A percentile compares a stretch with the other conserved stretches of the same genome.
Evolutionary conservation across 192 early-diverging fungal species (phyloP).

Genomic region (Coemansia sp.): DNA sequence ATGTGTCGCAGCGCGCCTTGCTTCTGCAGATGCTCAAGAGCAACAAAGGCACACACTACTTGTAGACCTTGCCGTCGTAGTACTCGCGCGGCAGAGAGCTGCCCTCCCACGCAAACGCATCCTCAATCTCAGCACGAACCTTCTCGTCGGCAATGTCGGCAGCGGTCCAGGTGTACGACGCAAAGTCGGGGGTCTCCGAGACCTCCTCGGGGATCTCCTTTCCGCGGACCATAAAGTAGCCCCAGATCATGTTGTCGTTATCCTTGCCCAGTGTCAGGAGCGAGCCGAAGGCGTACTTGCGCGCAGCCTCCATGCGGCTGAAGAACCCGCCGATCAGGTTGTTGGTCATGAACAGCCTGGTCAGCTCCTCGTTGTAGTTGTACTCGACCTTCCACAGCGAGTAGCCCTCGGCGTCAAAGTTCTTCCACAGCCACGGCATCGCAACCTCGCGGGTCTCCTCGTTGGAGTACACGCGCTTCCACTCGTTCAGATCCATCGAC

Average conservation of each 20-base stretch:
- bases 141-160: constrained; percentile 67
- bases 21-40: not conserved
- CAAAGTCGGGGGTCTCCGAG: constrained; percentile 83
- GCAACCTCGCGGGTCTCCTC: constrained; percentile 84
- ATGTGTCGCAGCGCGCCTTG: too few relatives aligned
- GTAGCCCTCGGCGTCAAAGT: constrained; percentile 84
- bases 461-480: constrained; percentile 99
- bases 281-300: constrained; percentile 93
- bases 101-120: constrained; percentile 88
- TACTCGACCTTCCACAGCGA: constrained; percentile 90
- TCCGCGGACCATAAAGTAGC: constrained; percentile 94
- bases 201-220: constrained; percentile 76
- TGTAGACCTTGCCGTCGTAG: constrained; percentile 86
- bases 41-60: too few relatives aligned
- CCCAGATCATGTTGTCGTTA: constrained; percentile 85
- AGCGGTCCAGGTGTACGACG: constrained; percentile 80
- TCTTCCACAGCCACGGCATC: constrained; percentile 92
- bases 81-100: constrained; percentile 67
- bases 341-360: constrained; percentile 84
- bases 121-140: constrained; percentile 60
- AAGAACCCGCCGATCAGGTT: constrained; percentile 94
- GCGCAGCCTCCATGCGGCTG: constrained; percentile 85
- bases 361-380: constrained; percentile 95
- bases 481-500: constrained; percentile 81
- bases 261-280: constrained; percentile 80